Evolutionary conservation across 371 early-diverging fungal genomes (phyloP).

Genomic region (Batkoa obscura): DNA sequence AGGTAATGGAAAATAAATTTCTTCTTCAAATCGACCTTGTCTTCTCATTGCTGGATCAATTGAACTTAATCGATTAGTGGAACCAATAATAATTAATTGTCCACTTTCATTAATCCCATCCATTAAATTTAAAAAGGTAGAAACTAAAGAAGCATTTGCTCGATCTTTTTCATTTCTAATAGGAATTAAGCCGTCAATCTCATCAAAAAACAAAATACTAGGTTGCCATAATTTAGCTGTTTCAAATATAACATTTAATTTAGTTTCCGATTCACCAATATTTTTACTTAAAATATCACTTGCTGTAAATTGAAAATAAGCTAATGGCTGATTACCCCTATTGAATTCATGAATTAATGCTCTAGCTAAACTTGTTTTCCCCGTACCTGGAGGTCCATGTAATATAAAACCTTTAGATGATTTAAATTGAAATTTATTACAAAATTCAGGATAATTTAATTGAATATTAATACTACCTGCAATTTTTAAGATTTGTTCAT

Average conservation of each 20-base stretch:
- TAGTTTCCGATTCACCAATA: slow-evolving; percentile 64
- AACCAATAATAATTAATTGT: slow-evolving; percentile 51
- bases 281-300: slow-evolving; percentile 63
- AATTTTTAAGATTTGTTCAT: slow-evolving; percentile 29
- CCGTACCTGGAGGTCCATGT: slow-evolving; percentile 98
- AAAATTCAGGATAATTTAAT: slow-evolving; percentile 48
- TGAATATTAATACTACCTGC: slow-evolving; percentile 60
- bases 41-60: slow-evolving; percentile 46
- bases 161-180: slow-evolving; percentile 32
- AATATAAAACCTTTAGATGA: slow-evolving; percentile 55
- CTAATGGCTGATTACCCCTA: slow-evolving; percentile 16
- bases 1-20: slow-evolving; percentile 37
- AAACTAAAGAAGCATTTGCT: slow-evolving; percentile 42
- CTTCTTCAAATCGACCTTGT: slow-evolving; percentile 49
- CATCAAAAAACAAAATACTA: slow-evolving; percentile 40
- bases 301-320: slow-evolving; percentile 58
- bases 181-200: slow-evolving; percentile 29
- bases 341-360: slow-evolving; percentile 61
- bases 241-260: slow-evolving; percentile 42
- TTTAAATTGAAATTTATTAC: slow-evolving; percentile 31
- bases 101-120: slow-evolving; percentile 54
- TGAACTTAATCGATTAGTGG: slow-evolving; percentile 29
- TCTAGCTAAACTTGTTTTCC: slow-evolving; percentile 96
- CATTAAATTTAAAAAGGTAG: slow-evolving; percentile 45
- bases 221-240: slow-evolving; percentile 34